Conservation (phyloP, 1,284 basidiomycete genomes). For the Boletellus sp. region DNA sequence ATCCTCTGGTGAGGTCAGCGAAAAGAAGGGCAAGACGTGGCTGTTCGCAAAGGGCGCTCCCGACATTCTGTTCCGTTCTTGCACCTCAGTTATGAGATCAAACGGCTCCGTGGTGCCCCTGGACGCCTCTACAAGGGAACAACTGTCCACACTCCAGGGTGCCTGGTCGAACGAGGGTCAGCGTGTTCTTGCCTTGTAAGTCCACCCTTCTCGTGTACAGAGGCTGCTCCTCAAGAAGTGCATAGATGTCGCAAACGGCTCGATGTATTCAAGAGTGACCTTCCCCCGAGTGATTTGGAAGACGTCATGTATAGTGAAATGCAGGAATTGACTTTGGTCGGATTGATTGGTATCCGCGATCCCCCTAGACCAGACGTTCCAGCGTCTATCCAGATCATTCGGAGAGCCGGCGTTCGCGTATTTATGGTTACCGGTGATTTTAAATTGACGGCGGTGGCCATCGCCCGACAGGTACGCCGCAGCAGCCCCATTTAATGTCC, state of each 20-base stretch:
- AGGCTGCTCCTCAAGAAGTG: background rate
- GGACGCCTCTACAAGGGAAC: slow-evolving; percentile 21
- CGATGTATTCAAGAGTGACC: slow-evolving; percentile 24
- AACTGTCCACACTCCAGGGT: slow-evolving; percentile 42
- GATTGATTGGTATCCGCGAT: slow-evolving; percentile 58
- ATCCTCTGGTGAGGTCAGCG: slow-evolving; percentile 9
- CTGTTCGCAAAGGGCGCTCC: slow-evolving; percentile 58
- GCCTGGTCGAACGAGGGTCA: slow-evolving; percentile 56
- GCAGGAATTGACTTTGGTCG: slow-evolving; percentile 51
- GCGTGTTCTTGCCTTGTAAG: slow-evolving; percentile 53
- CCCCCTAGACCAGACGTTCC: slow-evolving; percentile 54
- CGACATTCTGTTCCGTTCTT: slow-evolving; percentile 53
- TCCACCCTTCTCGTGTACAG: background rate
- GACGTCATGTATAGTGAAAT: slow-evolving; percentile 37
- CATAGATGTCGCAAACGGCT: slow-evolving; percentile 31
- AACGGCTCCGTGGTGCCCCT: slow-evolving; percentile 39
- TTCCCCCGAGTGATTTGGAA: slow-evolving; percentile 38
- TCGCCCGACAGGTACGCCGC: slow-evolving; percentile 37
- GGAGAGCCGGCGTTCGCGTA: slow-evolving; percentile 45
- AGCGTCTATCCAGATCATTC: slow-evolving; percentile 43
- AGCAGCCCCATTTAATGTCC: background rate
- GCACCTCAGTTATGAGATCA: slow-evolving; percentile 37
- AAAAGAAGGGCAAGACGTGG: slow-evolving; percentile 25
- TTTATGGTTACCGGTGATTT: slow-evolving; percentile 62
- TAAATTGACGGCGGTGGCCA: slow-evolving; percentile 42